phyloP scores from a whole-genome alignment of 108 stramenopile species.

The Nannochloropsis salina region DNA sequence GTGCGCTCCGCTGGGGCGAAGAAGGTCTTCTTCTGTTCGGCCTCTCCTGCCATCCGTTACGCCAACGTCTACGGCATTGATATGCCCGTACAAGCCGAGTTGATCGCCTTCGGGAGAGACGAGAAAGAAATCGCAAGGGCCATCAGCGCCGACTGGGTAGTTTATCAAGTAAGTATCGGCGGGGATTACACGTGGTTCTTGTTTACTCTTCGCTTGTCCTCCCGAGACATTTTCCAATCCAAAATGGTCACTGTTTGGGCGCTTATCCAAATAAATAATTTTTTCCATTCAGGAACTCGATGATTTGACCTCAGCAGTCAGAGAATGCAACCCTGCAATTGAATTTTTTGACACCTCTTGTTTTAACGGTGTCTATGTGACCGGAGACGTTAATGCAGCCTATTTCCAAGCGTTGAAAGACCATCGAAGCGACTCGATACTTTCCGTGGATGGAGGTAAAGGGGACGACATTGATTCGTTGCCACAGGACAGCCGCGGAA shows the following conservation, averaged over 20 bases:
- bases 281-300: constrained; percentile 27
- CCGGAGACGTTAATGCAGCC: constrained; percentile 67
- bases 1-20: constrained; percentile 88
- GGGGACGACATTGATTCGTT: not conserved
- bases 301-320: constrained; percentile 37
- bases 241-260: too few relatives aligned
- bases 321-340: constrained; percentile 44
- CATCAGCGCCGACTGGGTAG: constrained; percentile 87
- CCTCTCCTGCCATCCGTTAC: constrained; percentile 88
- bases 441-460: constrained; percentile 3
- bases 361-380: constrained; percentile 89
- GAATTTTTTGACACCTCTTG: constrained; percentile 81
- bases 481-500: constrained; percentile 28
- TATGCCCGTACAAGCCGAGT: constrained; percentile 81
- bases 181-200: constrained; percentile 58
- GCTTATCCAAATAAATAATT: not conserved
- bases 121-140: constrained; percentile 73
- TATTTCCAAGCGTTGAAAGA: constrained; percentile 59
- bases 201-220: not conserved
- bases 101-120: constrained; percentile 78
- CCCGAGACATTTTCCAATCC: too few relatives aligned
- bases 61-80: constrained; percentile 95
- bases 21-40: constrained; percentile 75
- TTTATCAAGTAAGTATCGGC: constrained; percentile 59
- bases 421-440: not conserved